Percentiles rank a stretch among this genome's conserved stretches.
phyloP scores from a whole-genome alignment of 768 basidiomycete genomes.

The Macrolepiota dolichaula region DNA sequence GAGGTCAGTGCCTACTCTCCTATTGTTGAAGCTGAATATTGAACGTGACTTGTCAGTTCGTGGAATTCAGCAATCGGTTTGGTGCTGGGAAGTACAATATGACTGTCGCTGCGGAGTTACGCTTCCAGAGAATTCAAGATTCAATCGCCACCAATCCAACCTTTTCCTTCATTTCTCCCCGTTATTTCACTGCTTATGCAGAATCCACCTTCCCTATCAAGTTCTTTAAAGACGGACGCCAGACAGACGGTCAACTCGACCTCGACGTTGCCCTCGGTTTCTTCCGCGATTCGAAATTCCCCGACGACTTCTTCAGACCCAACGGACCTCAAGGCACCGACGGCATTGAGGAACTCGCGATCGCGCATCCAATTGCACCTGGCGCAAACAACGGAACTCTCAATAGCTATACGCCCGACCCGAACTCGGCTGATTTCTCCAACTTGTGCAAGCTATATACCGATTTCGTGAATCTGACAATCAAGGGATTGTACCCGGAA shows the following conservation, averaged over 20 bases:
- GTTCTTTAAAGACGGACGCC: constrained; percentile 9
- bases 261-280: background rate
- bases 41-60: background rate
- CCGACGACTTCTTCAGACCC: constrained; percentile 1
- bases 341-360: background rate
- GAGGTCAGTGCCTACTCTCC: background rate
- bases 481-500: constrained; percentile 1
- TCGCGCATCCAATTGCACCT: constrained; percentile 4
- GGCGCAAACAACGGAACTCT: background rate
- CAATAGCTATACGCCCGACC: constrained; percentile 2
- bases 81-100: constrained; percentile 14
- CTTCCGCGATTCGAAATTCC: constrained; percentile 6
- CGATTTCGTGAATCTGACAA: background rate
- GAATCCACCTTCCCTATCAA: constrained; percentile 12
- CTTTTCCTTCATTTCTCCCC: constrained; percentile 9
- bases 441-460: background rate
- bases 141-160: background rate
- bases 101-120: constrained; percentile 11
- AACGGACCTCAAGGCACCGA: background rate
- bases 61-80: constrained; percentile 8
- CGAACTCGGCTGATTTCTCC: background rate
- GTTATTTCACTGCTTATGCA: constrained; percentile 10
- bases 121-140: constrained; percentile 1
- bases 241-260: constrained; percentile 6
- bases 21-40: background rate